Evolutionary conservation across 148 eudicot species (phyloP), one percentile per base, ranked within the genome.

Genomic region (Persicaria tinctoria): DNA sequence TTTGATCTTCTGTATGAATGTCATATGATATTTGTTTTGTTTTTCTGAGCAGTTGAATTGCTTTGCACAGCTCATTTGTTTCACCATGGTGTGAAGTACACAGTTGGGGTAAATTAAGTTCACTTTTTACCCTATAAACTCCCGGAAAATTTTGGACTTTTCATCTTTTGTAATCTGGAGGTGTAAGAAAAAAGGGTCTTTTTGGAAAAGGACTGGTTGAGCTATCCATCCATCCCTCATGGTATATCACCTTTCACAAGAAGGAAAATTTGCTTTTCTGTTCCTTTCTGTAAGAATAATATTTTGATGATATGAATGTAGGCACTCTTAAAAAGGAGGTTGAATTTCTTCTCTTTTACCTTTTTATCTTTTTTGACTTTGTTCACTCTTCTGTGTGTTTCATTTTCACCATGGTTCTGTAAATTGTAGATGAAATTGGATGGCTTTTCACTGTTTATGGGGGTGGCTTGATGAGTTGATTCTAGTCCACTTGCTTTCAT

Each of bases 121-220:
- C 70, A 66, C 47, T 44, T 66, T 62, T 62, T 66, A 60, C 66
- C 32, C 66, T 60, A 41, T 66, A 66, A 64, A 17, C 70, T 46
- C 70, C 70, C 70, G 70, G 59, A 5, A 72, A 23, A 72, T 50
- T 72, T 59, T 57, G 8, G 44, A 50, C 70, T 66, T 66, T 66
- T 44, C 17, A 38, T 41, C 18, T 38, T 41, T 11, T 41, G 47
- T 41, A 66, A 20, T 66, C 69, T 66, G 46, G 70, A 41, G 46
- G 57, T 51, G 38, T 8, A 10, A 49, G 32, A 9, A 13, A 51
- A 51, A 72, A 72, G 45, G 56, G 44, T 49, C 74, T 72, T 72
- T 32, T 72, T 72, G 54, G 74, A 72, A 72, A 72, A 23, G 54
- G 74, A 72, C 74, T 50, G 23, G 4, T 72, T 72, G 56, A 51